These are phyloP conservation scores for Leucosporidium yakuticum DNA, from an alignment of 768 basidiomycete species.

Conservation along the genomic window DNA sequence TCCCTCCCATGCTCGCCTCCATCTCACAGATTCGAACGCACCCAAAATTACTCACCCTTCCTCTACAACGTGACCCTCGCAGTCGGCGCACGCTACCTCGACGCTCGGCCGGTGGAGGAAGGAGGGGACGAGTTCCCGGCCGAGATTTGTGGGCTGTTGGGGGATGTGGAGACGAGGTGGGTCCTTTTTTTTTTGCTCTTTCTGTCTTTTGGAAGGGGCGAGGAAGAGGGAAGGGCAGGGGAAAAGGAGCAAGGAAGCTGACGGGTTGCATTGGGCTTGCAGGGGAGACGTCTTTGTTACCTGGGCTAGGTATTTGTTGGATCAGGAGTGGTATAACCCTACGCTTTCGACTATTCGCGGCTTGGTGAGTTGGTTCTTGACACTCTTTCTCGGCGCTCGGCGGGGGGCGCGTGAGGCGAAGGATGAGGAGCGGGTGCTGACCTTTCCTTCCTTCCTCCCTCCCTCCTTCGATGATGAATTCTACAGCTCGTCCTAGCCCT, in stretches of 20 bases:
- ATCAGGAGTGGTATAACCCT: slow-evolving; percentile 21
- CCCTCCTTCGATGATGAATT: too few species aligned
- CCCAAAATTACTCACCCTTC: slow-evolving; percentile 26
- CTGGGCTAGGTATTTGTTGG: slow-evolving; percentile 14
- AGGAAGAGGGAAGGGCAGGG: neutral
- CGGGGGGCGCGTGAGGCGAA: too few species aligned
- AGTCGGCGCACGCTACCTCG: slow-evolving; percentile 30
- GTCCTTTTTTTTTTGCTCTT: too few species aligned
- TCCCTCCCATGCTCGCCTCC: too few species aligned
- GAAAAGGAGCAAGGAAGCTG: neutral
- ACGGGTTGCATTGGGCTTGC: neutral
- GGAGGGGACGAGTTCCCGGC: slow-evolving; percentile 14
- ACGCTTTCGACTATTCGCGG: slow-evolving; percentile 21
- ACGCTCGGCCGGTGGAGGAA: neutral
- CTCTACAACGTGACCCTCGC: slow-evolving; percentile 25
- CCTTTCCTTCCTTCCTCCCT: too few species aligned
- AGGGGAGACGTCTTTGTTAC: slow-evolving; percentile 19
- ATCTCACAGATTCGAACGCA: slow-evolving; percentile 11
- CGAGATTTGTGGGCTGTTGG: slow-evolving; percentile 25
- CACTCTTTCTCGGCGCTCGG: too few species aligned
- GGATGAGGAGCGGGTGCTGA: too few species aligned
- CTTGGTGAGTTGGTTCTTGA: neutral
- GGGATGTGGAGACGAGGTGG: slow-evolving; percentile 17
- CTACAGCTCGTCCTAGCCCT: slow-evolving; percentile 17
- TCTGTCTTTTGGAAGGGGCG: neutral